phyloP scores from a whole-genome alignment of 176 grass and related monocot genomes.

The Triticum turgidum region DNA sequence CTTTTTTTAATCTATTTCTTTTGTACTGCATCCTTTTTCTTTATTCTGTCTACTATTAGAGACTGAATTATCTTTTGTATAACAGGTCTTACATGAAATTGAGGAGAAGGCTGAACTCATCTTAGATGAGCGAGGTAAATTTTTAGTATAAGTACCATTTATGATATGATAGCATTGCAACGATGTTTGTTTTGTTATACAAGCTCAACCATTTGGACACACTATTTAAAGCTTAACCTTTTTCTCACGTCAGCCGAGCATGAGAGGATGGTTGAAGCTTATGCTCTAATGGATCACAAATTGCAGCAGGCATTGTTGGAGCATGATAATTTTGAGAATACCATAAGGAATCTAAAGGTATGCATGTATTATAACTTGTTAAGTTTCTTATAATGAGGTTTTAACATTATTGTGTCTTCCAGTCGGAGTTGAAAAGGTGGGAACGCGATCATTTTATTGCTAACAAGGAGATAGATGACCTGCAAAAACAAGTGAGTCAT shows the following conservation, averaged over 20 bases:
- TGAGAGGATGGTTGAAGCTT: conserved; percentile 87
- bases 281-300: conserved; percentile 89
- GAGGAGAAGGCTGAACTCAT: conserved; percentile 97
- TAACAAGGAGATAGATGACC: conserved; percentile 78
- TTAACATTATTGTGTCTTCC: conserved; percentile 34
- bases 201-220: neutral
- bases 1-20: neutral
- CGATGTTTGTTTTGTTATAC: neutral
- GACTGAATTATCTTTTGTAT: conserved; percentile 27
- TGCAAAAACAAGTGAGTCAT: conserved; percentile 84
- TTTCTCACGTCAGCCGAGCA: conserved; percentile 73
- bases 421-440: conserved; percentile 76
- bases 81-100: conserved; percentile 93
- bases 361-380: neutral
- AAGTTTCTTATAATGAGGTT: conserved; percentile 21
- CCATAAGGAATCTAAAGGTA: conserved; percentile 88
- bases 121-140: conserved; percentile 86
- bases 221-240: neutral
- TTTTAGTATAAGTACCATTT: conserved; percentile 10
- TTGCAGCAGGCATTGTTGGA: conserved; percentile 89
- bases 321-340: conserved; percentile 92
- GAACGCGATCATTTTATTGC: conserved; percentile 76
- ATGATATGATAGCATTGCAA: neutral
- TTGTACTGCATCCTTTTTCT: neutral
- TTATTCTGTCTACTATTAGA: neutral